Conservation (phyloP, 371 early-diverging fungal species). For the Choanephora cucurbitarum region DNA sequence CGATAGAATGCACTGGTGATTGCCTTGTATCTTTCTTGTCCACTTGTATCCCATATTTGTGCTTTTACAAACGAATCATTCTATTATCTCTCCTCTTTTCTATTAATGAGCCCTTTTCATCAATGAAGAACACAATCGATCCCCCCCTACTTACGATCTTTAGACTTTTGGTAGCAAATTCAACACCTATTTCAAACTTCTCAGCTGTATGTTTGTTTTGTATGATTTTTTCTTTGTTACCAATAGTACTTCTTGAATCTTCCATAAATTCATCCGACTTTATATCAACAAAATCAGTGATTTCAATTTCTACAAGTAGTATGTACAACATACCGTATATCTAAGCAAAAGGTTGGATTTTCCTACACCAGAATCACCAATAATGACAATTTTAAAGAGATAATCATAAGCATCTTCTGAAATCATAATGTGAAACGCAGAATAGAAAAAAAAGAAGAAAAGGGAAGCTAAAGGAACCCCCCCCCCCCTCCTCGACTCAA, state of each 20-base stretch:
- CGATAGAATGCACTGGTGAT: constrained; percentile 62
- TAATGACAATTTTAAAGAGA: constrained; percentile 90
- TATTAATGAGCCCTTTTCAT: background rate
- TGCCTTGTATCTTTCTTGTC: constrained; percentile 79
- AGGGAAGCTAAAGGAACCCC: background rate
- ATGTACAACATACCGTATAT: constrained; percentile 66
- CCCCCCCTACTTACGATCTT: constrained; percentile 39
- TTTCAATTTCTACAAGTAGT: background rate
- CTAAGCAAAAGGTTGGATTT: constrained; percentile 95
- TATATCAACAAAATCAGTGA: background rate
- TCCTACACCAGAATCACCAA: constrained; percentile 86
- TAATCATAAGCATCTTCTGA: constrained; percentile 84
- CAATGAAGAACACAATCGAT: background rate
- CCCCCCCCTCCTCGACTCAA: background rate
- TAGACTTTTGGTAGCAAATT: constrained; percentile 55
- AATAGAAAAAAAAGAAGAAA: background rate
- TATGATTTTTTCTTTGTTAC: background rate
- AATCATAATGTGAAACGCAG: background rate
- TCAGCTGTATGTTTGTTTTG: background rate
- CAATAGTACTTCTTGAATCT: constrained; percentile 26
- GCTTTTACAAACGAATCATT: constrained; percentile 61
- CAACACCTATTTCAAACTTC: constrained; percentile 37
- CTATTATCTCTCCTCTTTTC: constrained; percentile 23
- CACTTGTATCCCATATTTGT: constrained; percentile 92
- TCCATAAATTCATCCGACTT: constrained; percentile 26